Evolutionary conservation across 805 yeast species (phyloP).

Genomic region (Monosporozyma yasuniensis): DNA sequence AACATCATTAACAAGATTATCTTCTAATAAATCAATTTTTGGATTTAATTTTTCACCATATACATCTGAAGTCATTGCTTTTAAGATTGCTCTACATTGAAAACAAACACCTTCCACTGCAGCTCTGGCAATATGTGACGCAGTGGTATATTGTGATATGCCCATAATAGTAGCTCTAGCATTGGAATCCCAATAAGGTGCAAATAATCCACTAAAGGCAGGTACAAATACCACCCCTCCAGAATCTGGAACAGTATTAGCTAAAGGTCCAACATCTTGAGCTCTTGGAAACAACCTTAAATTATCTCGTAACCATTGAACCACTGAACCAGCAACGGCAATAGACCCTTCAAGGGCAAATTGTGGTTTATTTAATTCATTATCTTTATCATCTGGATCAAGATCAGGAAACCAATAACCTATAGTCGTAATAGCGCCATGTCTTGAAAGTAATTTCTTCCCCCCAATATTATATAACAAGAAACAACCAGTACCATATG

Average conservation of each 20-base stretch:
- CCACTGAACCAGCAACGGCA: conserved; percentile 91
- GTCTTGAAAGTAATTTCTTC: conserved; percentile 55
- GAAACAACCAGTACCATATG: conserved; percentile 95
- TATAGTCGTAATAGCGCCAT: conserved; percentile 82
- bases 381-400: conserved; percentile 15
- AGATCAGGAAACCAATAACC: conserved; percentile 82
- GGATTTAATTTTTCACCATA: conserved; percentile 33
- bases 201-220: conserved; percentile 87
- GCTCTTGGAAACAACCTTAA: conserved; percentile 72
- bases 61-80: conserved; percentile 83
- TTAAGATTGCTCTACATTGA: conserved; percentile 83
- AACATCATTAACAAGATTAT: background rate
- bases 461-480: conserved; percentile 79
- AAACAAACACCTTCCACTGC: conserved; percentile 92
- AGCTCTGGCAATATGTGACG: conserved; percentile 87
- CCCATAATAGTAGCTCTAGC: conserved; percentile 92
- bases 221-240: conserved; percentile 95
- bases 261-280: conserved; percentile 84
- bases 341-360: conserved; percentile 92
- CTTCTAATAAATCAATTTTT: conserved; percentile 9
- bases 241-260: conserved; percentile 66
- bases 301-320: conserved; percentile 91
- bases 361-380: conserved; percentile 45
- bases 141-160: conserved; percentile 84
- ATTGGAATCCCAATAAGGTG: conserved; percentile 92